Base-by-base conservation (phyloP, 2,329 filamentous ascomycete genomes). In the Cytospora chrysosperma region DNA sequence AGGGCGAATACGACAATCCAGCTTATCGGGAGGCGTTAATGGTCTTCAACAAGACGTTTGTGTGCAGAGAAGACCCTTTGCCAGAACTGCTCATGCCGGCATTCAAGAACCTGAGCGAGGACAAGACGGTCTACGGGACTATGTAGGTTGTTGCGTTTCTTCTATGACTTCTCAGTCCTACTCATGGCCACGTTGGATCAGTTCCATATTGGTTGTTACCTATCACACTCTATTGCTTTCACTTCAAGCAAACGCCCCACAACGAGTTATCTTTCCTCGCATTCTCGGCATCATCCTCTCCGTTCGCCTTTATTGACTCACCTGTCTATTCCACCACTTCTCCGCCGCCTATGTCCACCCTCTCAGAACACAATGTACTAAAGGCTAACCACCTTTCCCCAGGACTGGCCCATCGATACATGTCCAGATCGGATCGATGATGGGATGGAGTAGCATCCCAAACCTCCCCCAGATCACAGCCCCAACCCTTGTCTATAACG, bases 401-500 rank as follows among this genome's bases (percentile, higher is more conserved):
- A 69, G 67, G 65, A 47, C 61, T 13, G 68, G 68, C 37, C 66
- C 67, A 15, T 68, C 68, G 24, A 34, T 65, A 28, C 62, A 67
- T 27, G 58, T 63, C 15, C 55, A 19, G 19, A 32, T 12, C 13
- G 68, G 68, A 21, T 68, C 68, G 26, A 59, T 69, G 52, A 26
- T 50, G 8, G 59, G 37, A 12, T 69, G 68, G 68, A 69, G 64
- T 1, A 59, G 62, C 56, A 67, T 70, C 12, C 56, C 69, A 1
- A 66, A 61, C 28, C 69, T 71, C 9, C 56, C 61, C 4, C 51
- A 68, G 13, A 70, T 71, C 51, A 68, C 49, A 9, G 68, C 51
- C 6, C 64, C 68, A 7, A 71, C 69, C 12, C 62, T 72, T 9
- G 62, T 72, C 28, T 71, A 69, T 54, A 72, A 70, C 28, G 67